Evolutionary conservation across 768 basidiomycete genomes (phyloP).

Genomic region (Tylopilus sp.): DNA sequence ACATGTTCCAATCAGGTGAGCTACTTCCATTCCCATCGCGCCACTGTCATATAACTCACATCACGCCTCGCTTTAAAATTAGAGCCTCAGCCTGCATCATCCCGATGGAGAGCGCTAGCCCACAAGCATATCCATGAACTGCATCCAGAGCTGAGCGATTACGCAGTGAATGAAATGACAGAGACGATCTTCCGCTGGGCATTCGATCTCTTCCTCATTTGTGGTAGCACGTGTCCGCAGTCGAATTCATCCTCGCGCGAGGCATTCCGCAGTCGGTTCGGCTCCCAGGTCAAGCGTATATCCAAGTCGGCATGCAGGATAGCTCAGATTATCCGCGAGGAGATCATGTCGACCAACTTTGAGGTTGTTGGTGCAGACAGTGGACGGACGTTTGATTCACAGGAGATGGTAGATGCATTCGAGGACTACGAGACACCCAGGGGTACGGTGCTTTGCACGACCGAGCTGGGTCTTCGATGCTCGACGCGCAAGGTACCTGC

Average conservation of each 20-base stretch:
- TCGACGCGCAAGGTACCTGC: constrained; percentile 42
- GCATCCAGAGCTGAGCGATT: constrained; percentile 63
- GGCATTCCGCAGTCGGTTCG: constrained; percentile 46
- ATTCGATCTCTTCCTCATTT: constrained; percentile 60
- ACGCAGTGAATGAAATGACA: constrained; percentile 67
- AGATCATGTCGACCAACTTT: constrained; percentile 75
- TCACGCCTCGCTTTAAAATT: constrained; percentile 1
- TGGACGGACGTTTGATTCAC: constrained; percentile 45
- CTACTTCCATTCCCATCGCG: constrained; percentile 2
- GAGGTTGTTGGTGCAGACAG: constrained; percentile 63
- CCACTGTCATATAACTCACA: constrained; percentile 13
- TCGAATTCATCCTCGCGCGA: constrained; percentile 36
- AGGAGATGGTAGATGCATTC: constrained; percentile 60
- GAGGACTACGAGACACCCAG: constrained; percentile 51
- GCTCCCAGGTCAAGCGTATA: constrained; percentile 61
- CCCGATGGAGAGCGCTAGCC: constrained; percentile 73
- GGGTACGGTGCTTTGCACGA: constrained; percentile 60
- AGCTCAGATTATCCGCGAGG: constrained; percentile 63
- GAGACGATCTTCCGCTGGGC: constrained; percentile 74
- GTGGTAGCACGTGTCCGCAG: constrained; percentile 51
- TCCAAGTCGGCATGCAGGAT: constrained; percentile 61
- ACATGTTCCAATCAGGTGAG: constrained; percentile 54
- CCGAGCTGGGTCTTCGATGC: constrained; percentile 68
- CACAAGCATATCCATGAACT: constrained; percentile 65
- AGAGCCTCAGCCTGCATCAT: constrained; percentile 77